Percentiles rank a stretch among this genome's conserved stretches.
Evolutionary conservation across 1,284 basidiomycete species (phyloP).

Genomic region (Garcileccinum viscosum): DNA sequence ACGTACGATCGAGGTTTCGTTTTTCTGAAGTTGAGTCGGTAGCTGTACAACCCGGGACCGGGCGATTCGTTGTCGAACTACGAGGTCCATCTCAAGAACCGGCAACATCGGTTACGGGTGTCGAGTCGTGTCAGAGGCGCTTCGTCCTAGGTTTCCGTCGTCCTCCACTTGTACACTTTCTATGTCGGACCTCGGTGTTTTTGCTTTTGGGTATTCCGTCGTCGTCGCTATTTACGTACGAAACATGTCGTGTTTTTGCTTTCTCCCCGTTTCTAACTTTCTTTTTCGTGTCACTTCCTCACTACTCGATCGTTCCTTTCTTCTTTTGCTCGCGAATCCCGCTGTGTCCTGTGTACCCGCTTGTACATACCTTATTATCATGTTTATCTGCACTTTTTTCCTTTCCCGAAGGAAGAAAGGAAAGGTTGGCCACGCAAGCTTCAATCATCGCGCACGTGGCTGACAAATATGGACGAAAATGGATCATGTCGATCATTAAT

Average conservation of each 20-base stretch:
- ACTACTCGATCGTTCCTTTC: conserved; percentile 16
- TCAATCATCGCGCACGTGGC: too few species aligned
- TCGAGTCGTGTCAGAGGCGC: conserved; percentile 40
- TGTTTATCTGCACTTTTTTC: conserved; percentile 34
- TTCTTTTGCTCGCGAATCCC: conserved; percentile 24
- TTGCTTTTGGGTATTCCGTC: neutral
- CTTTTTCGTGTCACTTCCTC: neutral
- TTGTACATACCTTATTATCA: conserved; percentile 45
- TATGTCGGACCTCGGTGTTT: conserved; percentile 16
- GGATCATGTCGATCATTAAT: too few species aligned
- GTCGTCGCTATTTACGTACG: conserved; percentile 28
- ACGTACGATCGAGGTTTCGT: neutral
- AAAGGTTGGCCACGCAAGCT: too few species aligned
- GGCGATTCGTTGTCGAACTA: conserved; percentile 91
- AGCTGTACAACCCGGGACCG: conserved; percentile 94
- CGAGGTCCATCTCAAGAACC: conserved; percentile 88
- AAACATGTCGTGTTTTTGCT: conserved; percentile 11
- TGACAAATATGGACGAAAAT: too few species aligned
- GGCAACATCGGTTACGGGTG: conserved; percentile 70
- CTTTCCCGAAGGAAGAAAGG: too few species aligned
- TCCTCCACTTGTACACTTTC: neutral
- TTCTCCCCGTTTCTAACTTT: neutral
- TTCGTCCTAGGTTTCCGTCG: conserved; percentile 26
- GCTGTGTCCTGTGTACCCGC: conserved; percentile 39
- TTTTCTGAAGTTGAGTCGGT: neutral